Evolutionary conservation across 2,329 filamentous ascomycete species (phyloP).

Genomic region (Gnomoniopsis smithogilvyi): DNA sequence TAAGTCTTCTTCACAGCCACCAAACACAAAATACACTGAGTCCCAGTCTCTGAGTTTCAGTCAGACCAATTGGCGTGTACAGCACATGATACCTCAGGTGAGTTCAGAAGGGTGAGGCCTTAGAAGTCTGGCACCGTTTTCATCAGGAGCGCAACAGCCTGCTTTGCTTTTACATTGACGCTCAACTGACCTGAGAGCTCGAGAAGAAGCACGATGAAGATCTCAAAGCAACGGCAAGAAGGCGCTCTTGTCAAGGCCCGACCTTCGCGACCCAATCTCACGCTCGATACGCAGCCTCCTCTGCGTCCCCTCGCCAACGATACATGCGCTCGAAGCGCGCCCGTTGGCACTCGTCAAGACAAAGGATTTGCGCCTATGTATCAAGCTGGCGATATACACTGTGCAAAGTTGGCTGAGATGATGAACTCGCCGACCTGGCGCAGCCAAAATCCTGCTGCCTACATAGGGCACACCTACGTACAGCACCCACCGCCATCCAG

Average conservation of each 20-base stretch:
- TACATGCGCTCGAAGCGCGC: slow-evolving; percentile 6
- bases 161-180: background rate
- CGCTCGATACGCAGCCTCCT: slow-evolving; percentile 7
- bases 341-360: slow-evolving; percentile 13
- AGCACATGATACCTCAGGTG: too few relatives aligned
- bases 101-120: too few relatives aligned
- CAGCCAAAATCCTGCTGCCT: slow-evolving; percentile 1
- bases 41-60: too few relatives aligned
- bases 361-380: slow-evolving; percentile 3
- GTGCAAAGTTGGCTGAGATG: slow-evolving; percentile 14
- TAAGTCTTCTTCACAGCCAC: too few relatives aligned
- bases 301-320: background rate
- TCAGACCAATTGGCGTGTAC: too few relatives aligned
- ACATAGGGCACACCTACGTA: background rate
- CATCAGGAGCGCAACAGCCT: background rate
- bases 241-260: background rate
- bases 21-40: too few relatives aligned
- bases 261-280: slow-evolving; percentile 3
- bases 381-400: slow-evolving; percentile 8
- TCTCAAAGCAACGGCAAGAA: background rate
- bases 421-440: slow-evolving; percentile 16
- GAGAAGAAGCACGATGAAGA: background rate
- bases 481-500: background rate
- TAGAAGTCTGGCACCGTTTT: background rate
- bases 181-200: background rate